Evolutionary conservation across 1,284 basidiomycete genomes (phyloP), one percentile per base, ranked within the genome.

Genomic region (Coniferiporia weirii): DNA sequence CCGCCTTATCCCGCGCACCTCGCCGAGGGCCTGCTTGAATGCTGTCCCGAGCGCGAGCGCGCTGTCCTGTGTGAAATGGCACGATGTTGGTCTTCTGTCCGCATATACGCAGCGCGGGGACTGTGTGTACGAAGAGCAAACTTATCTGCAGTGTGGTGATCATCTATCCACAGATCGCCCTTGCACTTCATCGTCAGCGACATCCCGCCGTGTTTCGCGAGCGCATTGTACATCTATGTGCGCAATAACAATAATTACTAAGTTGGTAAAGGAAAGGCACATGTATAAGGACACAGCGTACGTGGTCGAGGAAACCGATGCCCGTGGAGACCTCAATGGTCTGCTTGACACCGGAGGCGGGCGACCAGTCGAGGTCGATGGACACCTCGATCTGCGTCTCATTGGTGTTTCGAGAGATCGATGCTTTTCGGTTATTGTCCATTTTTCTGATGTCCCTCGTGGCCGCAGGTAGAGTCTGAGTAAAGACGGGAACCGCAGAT

Each of bases 101-200:
- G 50, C 20, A 27, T 27, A 44, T 60, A 63, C 62, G 62, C 57
- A 43, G 40, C 34, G 36, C 12, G n/a, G 19, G 4, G 17, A 15
- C 12, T n/a, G 17, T 12, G 17, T 46, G 44, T 13, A 12, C 52
- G 53, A 46, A 56, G 59, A 62, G 57, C 20, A 52, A 52, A 83
- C 87, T 83, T 81, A 91, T 94, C 95, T 80, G 96, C 94, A 49
- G 96, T 94, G 76, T 99, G 97, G 72, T 99, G 97, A 76, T 99
- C 97, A 74, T 99, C 97, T 63, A 99, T 98, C 84, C 89, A 93
- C 15, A 99, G 79, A 73, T 99, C 97, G 53, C 97, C 97, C 68
- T 91, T 86, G 74, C 95, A 98, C 67, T 89, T 88, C 74, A 99
- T 80, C 12, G 81, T 85, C 57, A 99, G 78, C 0, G 92, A 95